These are phyloP conservation scores for Daldinia bambusicola DNA, from an alignment of 495 filamentous ascomycete genomes.

Conservation along the genomic window DNA sequence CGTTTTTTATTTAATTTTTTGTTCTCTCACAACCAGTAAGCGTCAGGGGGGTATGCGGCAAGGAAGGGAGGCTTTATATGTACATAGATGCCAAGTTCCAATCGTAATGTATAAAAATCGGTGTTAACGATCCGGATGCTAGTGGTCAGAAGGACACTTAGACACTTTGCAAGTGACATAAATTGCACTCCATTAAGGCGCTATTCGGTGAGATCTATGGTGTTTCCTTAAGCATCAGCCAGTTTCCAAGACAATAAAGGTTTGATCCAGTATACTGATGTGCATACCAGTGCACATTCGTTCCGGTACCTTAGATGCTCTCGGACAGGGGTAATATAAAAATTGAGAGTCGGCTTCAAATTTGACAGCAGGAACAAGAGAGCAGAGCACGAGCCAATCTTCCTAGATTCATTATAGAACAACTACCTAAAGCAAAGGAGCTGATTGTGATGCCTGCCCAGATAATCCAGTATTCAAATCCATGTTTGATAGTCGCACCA, in stretches of 20 bases:
- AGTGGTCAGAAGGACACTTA: not conserved
- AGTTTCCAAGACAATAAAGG: too few relatives aligned
- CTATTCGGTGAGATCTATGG: too few relatives aligned
- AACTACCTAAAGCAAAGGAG: not conserved
- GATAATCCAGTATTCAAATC: conserved; percentile 8
- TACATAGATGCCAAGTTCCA: not conserved
- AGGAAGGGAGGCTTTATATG: not conserved
- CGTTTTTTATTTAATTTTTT: not conserved
- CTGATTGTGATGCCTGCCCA: not conserved
- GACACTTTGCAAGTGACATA: too few relatives aligned
- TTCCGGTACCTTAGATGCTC: too few relatives aligned
- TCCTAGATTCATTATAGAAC: not conserved
- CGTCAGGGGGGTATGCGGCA: conserved; percentile 8
- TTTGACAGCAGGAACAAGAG: not conserved
- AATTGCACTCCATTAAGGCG: too few relatives aligned
- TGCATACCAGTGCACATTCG: too few relatives aligned
- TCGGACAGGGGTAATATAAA: not conserved
- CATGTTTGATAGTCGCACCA: conserved; percentile 14
- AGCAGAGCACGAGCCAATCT: not conserved
- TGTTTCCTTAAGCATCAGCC: too few relatives aligned
- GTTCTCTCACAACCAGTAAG: conserved; percentile 18
- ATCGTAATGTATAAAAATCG: conserved; percentile 12
- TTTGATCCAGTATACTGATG: too few relatives aligned
- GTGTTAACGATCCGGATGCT: not conserved
- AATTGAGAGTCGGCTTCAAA: not conserved